Percentiles rank a stretch among this genome's conserved stretches.
Evolutionary conservation across 805 yeast species (phyloP).

Genomic region (Maudiozyma pseudohumilis): DNA sequence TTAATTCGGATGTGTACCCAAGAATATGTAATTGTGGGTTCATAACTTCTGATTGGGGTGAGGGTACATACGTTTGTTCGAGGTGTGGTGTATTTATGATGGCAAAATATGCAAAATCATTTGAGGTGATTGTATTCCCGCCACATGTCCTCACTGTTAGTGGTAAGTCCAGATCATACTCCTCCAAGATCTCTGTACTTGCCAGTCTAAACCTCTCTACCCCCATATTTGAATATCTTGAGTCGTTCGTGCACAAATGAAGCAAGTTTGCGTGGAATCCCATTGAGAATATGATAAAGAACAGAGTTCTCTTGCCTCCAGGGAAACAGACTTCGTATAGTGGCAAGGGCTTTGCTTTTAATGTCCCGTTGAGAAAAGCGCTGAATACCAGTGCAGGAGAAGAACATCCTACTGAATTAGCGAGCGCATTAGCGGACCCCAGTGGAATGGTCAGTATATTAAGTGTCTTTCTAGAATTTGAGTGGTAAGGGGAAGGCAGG

Average conservation of each 20-base stretch:
- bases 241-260: constrained; percentile 59
- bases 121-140: no score
- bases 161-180: constrained; percentile 23
- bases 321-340: constrained; percentile 29
- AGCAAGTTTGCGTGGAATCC: constrained; percentile 81
- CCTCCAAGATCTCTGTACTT: constrained; percentile 42
- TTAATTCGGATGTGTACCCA: constrained; percentile 15
- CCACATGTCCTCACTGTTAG: constrained; percentile 9
- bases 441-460: constrained; percentile 42
- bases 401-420: constrained; percentile 44
- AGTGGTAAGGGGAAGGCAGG: constrained; percentile 12
- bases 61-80: constrained; percentile 23
- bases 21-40: constrained; percentile 16
- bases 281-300: constrained; percentile 69
- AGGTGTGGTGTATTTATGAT: constrained; percentile 23
- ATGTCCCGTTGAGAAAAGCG: constrained; percentile 23
- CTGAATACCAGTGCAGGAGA: constrained; percentile 30
- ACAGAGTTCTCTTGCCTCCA: constrained; percentile 16
- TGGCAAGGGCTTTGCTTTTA: constrained; percentile 20
- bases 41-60: constrained; percentile 22
- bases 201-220: constrained; percentile 60
- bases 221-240: constrained; percentile 57
- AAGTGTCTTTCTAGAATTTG: constrained; percentile 5
- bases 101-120: constrained; percentile 20
- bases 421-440: constrained; percentile 83